phyloP scores from a whole-genome alignment of 345 rosid species.

The Microthlaspi erraticum region DNA sequence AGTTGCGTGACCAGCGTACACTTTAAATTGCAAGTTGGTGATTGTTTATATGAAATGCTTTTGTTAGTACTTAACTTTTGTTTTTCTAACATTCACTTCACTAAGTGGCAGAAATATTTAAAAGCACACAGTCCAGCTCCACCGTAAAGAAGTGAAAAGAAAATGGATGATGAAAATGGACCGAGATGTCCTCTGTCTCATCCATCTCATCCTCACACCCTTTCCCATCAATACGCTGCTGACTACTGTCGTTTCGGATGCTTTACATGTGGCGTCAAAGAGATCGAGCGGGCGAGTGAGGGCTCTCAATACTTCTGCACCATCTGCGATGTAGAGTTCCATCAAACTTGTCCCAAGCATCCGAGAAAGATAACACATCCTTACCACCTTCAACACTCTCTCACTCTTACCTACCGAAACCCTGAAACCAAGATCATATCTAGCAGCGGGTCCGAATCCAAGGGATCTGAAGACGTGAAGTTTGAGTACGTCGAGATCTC shows the following conservation, averaged over 20 bases:
- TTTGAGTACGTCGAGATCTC: no score
- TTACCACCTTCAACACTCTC: slow-evolving; percentile 24
- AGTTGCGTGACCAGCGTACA: no score
- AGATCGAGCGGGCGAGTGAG: accelerated
- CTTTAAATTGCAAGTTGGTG: no score
- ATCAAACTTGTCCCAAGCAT: not conserved
- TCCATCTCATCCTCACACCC: not conserved
- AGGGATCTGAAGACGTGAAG: no score
- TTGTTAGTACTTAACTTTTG: no score
- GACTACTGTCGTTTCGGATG: not conserved
- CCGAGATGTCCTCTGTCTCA: slow-evolving; percentile 1
- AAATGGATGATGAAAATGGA: not conserved
- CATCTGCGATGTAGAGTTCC: not conserved
- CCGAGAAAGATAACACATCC: slow-evolving; percentile 13
- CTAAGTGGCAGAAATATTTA: no score
- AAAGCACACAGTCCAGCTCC: no score
- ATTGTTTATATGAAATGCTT: no score
- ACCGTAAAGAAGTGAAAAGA: no score
- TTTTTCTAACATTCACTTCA: no score
- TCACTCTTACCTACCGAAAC: not conserved
- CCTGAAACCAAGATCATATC: not conserved
- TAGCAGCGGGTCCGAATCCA: no score
- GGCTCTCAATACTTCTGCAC: not conserved
- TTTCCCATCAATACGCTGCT: no score
- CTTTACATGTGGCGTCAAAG: not conserved